These are phyloP conservation scores for Pseudotulostoma volvatum DNA, from an alignment of 495 filamentous ascomycete species.

Conservation along the genomic window DNA sequence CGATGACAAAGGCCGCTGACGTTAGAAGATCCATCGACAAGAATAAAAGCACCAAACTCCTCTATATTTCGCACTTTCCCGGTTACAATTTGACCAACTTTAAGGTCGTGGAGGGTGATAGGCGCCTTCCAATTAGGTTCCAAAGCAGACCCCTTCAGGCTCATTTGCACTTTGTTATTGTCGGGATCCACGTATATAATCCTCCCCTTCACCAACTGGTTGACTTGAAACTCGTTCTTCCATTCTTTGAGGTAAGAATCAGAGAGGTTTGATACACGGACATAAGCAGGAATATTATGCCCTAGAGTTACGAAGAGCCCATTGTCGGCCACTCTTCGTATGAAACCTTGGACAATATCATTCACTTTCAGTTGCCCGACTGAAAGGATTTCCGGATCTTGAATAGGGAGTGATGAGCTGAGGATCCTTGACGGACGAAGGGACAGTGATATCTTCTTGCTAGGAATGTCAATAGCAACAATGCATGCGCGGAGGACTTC, in stretches of 20 bases:
- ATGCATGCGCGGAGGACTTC: conserved; percentile 75
- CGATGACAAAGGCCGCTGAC: conserved; percentile 86
- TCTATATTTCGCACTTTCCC: conserved; percentile 86
- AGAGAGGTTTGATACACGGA: conserved; percentile 73
- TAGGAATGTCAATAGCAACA: conserved; percentile 58
- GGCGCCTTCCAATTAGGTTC: conserved; percentile 62
- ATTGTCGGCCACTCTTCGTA: conserved; percentile 71
- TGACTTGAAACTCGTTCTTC: conserved; percentile 73
- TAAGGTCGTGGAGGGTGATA: conserved; percentile 51
- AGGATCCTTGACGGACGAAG: conserved; percentile 74
- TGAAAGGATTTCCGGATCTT: conserved; percentile 60
- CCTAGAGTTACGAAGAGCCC: conserved; percentile 74
- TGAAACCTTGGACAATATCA: conserved; percentile 73
- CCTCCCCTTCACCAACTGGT: conserved; percentile 79
- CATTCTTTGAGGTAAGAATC: conserved; percentile 88
- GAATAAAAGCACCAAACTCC: conserved; percentile 87
- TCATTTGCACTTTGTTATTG: conserved; percentile 65
- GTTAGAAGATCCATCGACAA: conserved; percentile 67
- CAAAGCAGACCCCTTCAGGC: conserved; percentile 65
- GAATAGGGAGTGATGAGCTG: conserved; percentile 68
- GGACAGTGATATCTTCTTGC: conserved; percentile 70
- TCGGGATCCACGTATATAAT: conserved; percentile 48
- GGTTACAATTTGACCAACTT: conserved; percentile 62
- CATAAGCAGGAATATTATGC: conserved; percentile 61
- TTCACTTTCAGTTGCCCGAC: conserved; percentile 55